Evolutionary conservation across 495 filamentous ascomycete genomes (phyloP), one percentile per base, ranked within the genome.

Genomic region (Pyrenopolyporus hunteri): DNA sequence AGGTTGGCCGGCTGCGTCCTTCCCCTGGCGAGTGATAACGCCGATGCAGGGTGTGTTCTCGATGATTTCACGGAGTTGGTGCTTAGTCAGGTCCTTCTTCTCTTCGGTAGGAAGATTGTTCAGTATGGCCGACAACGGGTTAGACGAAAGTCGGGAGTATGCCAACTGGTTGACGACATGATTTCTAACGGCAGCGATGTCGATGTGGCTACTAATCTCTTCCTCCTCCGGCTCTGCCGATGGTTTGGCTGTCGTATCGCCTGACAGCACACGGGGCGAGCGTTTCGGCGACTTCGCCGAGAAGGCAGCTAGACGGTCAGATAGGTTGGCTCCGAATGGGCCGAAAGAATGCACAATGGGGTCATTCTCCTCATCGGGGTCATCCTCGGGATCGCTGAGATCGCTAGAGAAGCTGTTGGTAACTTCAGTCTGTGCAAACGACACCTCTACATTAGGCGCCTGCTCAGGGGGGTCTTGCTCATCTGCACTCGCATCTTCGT

Each of bases 141-240:
- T 93, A 8, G 93, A 94, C n/a, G 92, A 91, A 1, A 97, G 79
- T 14, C 95, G 90, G 9, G 94, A 97, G 72, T 89, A 98, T n/a
- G 95, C 93, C 14, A 98, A 80, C 73, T 98, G 94, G 72, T 98
- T 98, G 67, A 90, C 81, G 45, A 93, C 86, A 68, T 98, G 95
- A 69, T 97, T 92, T 36, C 74, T 73, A 47, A 87, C 72, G 65
- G 82, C 65, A 69, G 36, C 33, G 6, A 68, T 46, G 11, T 70
- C 47, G 19, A 70, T 37, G n/a, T 33, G 40, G 16, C 35, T 52
- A 11, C 26, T 49, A 20, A 23, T 4, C 5, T 51, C 10, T 6
- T 75, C 62, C 35, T 64, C 55, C 39, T 72, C 68, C 5, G 53
- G 42, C 25, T 74, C 74, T 43, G 57, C 40, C 17, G 67, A 64